Evolutionary conservation across 2,329 filamentous ascomycete species (phyloP), one percentile per base, ranked within the genome.

Genomic region (Claviceps africana): DNA sequence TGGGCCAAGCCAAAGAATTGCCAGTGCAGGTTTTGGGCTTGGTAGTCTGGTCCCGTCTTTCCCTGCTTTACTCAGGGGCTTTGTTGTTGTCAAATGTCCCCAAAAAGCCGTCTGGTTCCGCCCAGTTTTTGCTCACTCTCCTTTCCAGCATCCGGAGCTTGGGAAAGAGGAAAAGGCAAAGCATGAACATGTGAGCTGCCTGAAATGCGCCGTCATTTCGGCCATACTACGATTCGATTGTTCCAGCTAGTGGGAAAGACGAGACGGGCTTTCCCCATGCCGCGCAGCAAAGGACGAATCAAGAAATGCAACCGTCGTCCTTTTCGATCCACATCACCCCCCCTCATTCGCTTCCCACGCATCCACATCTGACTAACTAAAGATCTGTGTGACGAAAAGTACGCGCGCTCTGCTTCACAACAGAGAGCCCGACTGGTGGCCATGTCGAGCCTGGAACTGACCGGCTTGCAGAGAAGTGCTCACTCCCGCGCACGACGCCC

Each of bases 371-470:
- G 13, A 33, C 25, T 25, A 17, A 33, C 25, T 25, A 17, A 37
- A n/a, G 35, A 40, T 43, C 21, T 9, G 25, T 47, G 37, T 43
- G 10, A 19, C 13, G 17, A 46, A 19, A n/a, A 30, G 35, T 19
- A 22, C 19, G 19, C 25, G 31, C 48, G 39, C 37, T 19, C 48
- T 48, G 44, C 52, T 50, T 43, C 44, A 21, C n/a, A 22, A 21
- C 52, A 46, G 44, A 46, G 44, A 51, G 21, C 39, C 30, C n/a
- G 15, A 7, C 25, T 47, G 33, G 45, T n/a, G 35, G n/a, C 33
- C 37, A 13, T 37, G 51, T 58, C 65, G 48, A 50, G 48, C 47
- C 51, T 60, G 56, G 61, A 60, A 57, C 65, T 67, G 57, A 67
- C 65, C 19, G 51, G 54, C 56, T 60, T 58, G n/a, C 65, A 68